Evolutionary conservation across 2,329 filamentous ascomycete genomes (phyloP), one percentile per base, ranked within the genome.

Genomic region (Periconia digitata): DNA sequence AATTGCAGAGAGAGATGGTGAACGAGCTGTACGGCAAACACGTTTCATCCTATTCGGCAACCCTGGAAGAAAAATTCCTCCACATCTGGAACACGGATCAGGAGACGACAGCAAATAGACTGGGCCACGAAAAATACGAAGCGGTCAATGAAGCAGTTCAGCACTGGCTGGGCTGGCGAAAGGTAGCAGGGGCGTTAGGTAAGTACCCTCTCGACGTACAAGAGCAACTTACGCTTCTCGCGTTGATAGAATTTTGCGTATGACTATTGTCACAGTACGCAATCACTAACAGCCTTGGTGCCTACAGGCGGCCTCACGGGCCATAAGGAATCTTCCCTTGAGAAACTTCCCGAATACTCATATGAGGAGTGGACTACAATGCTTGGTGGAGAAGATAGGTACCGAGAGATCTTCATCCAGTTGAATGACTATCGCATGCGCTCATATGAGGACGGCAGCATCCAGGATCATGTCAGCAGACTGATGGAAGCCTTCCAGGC

Each of bases 91-190:
- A 32, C 6, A 18, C 20, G n/a, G 44, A 41, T 5, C 37, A 46
- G 21, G 45, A 40, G 8, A 22, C 18, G n/a, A 38, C 34, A n/a
- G 18, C 17, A 6, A 13, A 15, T 4, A 10, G n/a, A 3, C 17
- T 44, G 42, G 42, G 18, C 2, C 10, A 1, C 17, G 38, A 46
- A 22, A 23, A 16, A 8, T 43, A 43, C 17, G 17, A 18, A 7
- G 8, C 16, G 12, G 16, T 32, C 17, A 23, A 44, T 18, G 15
- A 40, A 20, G 43, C n/a, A n/a, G 22, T 51, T 16, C 1, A 46
- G 6, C 20, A 17, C 1, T 51, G 51, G 51, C 38, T 51, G 5
- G 10, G 15, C 3, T 40, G 43, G 39, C 39, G 48, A 13, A 15
- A 36, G 13, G 43, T 40, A 3, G 35, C 36, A n/a, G 34, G 23